These are phyloP conservation scores for Fusarium sp. DNA, from an alignment of 2,329 filamentous ascomycete genomes.

Conservation along the genomic window DNA sequence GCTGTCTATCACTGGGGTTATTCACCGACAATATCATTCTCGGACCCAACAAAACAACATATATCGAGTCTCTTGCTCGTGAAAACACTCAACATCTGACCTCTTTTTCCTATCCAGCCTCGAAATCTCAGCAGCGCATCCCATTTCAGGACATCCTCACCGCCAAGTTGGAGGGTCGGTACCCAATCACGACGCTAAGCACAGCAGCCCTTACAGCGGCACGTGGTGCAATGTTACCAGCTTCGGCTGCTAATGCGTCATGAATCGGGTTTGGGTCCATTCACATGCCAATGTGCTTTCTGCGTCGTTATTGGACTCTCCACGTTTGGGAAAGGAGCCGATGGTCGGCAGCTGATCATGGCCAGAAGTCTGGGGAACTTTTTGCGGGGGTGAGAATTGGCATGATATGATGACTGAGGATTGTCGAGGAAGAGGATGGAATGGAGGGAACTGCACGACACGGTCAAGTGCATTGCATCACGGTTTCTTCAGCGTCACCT, in stretches of 20 bases:
- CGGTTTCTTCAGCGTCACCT: constrained; percentile 22
- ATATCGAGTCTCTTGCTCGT: not conserved
- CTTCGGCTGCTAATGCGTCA: constrained; percentile 33
- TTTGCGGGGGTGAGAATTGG: constrained; percentile 28
- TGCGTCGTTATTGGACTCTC: constrained; percentile 30
- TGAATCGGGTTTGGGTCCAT: constrained; percentile 20
- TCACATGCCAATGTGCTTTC: constrained; percentile 37
- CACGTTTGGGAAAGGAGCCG: constrained; percentile 21
- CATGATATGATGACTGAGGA: constrained; percentile 12
- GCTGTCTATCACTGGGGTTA: not conserved
- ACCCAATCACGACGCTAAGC: constrained; percentile 21
- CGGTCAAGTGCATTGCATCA: constrained; percentile 8
- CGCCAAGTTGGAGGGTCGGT: constrained; percentile 21
- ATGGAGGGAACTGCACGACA: constrained; percentile 1
- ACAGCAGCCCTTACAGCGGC: constrained; percentile 19
- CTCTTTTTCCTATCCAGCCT: not conserved
- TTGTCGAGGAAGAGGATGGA: not conserved
- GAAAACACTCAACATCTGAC: constrained; percentile 25
- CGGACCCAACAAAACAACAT: constrained; percentile 5
- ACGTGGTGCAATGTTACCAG: constrained; percentile 35
- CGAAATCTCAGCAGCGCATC: constrained; percentile 2
- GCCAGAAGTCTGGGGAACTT: constrained; percentile 38
- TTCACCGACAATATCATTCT: not conserved
- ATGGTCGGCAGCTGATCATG: constrained; percentile 40
- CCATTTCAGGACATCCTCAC: constrained; percentile 31